A percentile compares a stretch with the other conserved stretches of the same genome.
Evolutionary conservation across 2,329 filamentous ascomycete genomes (phyloP).

Genomic region (Kalmusia sp.): DNA sequence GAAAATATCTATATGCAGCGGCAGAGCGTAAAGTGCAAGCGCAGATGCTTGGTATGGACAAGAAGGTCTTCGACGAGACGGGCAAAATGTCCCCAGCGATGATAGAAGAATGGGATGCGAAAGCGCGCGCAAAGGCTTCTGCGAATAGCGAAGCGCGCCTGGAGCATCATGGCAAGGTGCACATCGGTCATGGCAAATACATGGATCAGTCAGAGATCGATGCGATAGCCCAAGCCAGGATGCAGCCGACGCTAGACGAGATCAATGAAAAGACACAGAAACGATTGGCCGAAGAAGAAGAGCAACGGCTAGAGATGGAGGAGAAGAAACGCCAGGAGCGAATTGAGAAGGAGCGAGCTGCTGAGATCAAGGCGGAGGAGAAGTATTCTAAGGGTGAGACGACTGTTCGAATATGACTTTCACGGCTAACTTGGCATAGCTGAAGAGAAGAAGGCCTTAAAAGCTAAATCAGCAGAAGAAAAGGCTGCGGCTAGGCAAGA

Average conservation of each 20-base stretch:
- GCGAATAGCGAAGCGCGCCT: constrained; percentile 68
- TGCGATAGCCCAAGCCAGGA: constrained; percentile 74
- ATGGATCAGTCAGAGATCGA: constrained; percentile 82
- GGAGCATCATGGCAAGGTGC: constrained; percentile 63
- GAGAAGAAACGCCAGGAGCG: constrained; percentile 67
- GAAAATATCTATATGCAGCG: constrained; percentile 75
- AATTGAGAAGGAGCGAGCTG: constrained; percentile 59
- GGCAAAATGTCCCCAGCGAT: constrained; percentile 74
- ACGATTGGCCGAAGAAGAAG: constrained; percentile 70
- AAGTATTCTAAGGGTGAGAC: constrained; percentile 64
- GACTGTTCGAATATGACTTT: neutral
- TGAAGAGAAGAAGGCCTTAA: constrained; percentile 60
- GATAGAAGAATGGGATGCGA: constrained; percentile 79
- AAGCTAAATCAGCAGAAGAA: constrained; percentile 59
- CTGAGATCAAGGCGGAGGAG: constrained; percentile 54
- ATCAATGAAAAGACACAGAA: constrained; percentile 80
- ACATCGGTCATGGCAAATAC: constrained; percentile 82
- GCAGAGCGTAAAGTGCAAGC: constrained; percentile 88
- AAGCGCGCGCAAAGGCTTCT: constrained; percentile 73
- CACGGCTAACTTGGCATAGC: constrained; percentile 49
- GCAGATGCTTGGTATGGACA: constrained; percentile 80
- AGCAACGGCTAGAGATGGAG: constrained; percentile 69
- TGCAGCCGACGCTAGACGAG: constrained; percentile 85
- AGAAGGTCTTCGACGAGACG: constrained; percentile 77
- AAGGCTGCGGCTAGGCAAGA: constrained; percentile 48